These are phyloP conservation scores for Nicotiana obtusifolia DNA, from an alignment of 257 asterid species.

Conservation along the genomic window DNA sequence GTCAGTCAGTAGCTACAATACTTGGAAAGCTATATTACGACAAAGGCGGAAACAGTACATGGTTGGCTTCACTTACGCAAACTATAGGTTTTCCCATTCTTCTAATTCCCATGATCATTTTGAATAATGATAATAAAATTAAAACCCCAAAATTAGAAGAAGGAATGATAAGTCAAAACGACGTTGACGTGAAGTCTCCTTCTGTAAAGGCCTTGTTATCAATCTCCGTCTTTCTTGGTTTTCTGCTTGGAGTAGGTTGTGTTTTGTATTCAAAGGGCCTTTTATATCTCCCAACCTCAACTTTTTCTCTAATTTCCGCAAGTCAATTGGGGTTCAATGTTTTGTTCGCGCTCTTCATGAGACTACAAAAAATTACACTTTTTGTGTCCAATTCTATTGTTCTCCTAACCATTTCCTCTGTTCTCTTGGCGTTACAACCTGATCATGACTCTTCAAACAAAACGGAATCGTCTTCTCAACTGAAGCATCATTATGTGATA, in stretches of 20 bases:
- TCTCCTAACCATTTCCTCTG: constrained; percentile 36
- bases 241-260: constrained; percentile 2
- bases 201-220: background rate
- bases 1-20: constrained; percentile 33
- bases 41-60: constrained; percentile 34
- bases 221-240: constrained; percentile 1
- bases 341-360: constrained; percentile 36
- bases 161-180: background rate
- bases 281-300: constrained; percentile 33
- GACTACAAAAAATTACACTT: constrained; percentile 30
- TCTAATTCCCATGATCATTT: constrained; percentile 12
- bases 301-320: constrained; percentile 33
- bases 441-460: constrained; percentile 6
- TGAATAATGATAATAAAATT: background rate
- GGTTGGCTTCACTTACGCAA: constrained; percentile 28
- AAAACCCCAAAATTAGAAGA: background rate
- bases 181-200: background rate
- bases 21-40: constrained; percentile 34
- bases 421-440: constrained; percentile 20
- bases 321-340: constrained; percentile 44
- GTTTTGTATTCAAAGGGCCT: constrained; percentile 32
- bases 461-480: background rate
- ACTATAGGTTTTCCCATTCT: constrained; percentile 34
- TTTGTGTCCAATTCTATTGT: constrained; percentile 24
- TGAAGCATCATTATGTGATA: constrained; percentile 6